These are phyloP conservation scores for Pleurotus salmoneostramineus DNA, from an alignment of 768 basidiomycete genomes.

Conservation along the genomic window DNA sequence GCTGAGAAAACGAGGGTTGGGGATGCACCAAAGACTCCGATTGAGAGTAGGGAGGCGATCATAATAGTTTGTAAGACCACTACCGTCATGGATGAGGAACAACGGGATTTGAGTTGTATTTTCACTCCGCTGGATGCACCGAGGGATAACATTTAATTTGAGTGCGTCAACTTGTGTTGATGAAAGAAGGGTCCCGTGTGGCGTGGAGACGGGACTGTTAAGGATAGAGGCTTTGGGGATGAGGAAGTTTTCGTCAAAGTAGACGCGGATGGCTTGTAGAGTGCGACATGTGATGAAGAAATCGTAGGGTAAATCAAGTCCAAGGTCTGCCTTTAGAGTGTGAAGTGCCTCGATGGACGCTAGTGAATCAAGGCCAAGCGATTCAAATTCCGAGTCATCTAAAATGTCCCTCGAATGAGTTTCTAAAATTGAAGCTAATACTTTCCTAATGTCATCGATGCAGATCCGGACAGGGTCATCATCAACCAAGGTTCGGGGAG, in stretches of 20 bases:
- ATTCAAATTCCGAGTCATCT: constrained; percentile 43
- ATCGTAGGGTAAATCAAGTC: constrained; percentile 37
- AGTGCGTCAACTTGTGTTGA: too few relatives aligned
- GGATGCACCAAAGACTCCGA: constrained; percentile 58
- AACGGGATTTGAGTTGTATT: constrained; percentile 31
- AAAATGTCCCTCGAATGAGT: constrained; percentile 32
- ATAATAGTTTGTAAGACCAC: constrained; percentile 56
- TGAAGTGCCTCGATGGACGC: constrained; percentile 60
- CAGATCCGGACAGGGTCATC: constrained; percentile 7
- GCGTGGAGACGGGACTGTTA: constrained; percentile 31
- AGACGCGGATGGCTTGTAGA: constrained; percentile 30
- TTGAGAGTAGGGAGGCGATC: constrained; percentile 40
- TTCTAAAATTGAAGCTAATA: constrained; percentile 45
- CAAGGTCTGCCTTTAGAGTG: constrained; percentile 36
- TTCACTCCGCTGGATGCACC: too few relatives aligned
- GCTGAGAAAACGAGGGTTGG: constrained; percentile 47
- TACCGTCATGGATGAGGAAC: constrained; percentile 72
- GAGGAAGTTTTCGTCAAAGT: constrained; percentile 14
- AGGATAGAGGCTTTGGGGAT: constrained; percentile 18
- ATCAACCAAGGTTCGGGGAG: constrained; percentile 13
- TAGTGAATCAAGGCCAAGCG: constrained; percentile 61
- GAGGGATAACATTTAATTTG: too few relatives aligned
- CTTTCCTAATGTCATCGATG: constrained; percentile 23
- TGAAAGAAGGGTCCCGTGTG: constrained; percentile 19
- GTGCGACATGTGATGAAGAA: constrained; percentile 40